These are phyloP conservation scores for Colletotrichum limetticola DNA, from an alignment of 2,329 filamentous ascomycete species.

Conservation along the genomic window DNA sequence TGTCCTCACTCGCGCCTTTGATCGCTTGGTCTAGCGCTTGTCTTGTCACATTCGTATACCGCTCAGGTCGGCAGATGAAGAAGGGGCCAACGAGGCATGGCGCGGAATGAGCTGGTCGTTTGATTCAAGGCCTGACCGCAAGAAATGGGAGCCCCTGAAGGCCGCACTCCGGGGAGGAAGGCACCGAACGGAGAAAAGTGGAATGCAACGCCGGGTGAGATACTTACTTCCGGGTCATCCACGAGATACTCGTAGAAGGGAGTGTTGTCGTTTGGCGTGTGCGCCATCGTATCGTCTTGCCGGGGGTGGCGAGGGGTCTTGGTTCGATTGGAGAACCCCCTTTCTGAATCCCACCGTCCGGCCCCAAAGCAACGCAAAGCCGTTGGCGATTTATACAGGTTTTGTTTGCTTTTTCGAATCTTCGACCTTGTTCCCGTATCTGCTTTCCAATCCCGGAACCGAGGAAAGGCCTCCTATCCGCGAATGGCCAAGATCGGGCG, in stretches of 20 bases:
- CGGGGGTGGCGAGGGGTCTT: not conserved
- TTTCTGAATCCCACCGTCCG: slow-evolving; percentile 15
- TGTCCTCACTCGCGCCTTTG: not conserved
- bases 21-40: slow-evolving; percentile 16
- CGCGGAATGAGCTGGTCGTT: not conserved
- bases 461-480: slow-evolving; percentile 10
- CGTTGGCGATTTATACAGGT: slow-evolving; percentile 25
- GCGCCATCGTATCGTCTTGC: slow-evolving; percentile 22
- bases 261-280: slow-evolving; percentile 18
- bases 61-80: not conserved
- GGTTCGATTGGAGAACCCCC: slow-evolving; percentile 15
- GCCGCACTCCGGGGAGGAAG: not conserved
- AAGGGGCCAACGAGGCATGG: not conserved
- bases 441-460: not conserved
- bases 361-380: slow-evolving; percentile 9
- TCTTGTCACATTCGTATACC: not conserved
- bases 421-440: slow-evolving; percentile 16
- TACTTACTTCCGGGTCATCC: slow-evolving; percentile 28
- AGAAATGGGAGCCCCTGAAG: not conserved
- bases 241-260: slow-evolving; percentile 30
- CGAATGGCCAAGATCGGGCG: slow-evolving; percentile 25
- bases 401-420: not conserved
- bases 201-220: not conserved
- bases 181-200: not conserved
- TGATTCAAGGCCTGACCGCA: not conserved